A percentile compares a stretch with the other conserved stretches of the same genome.
Conservation (phyloP, 2,329 filamentous ascomycete genomes). For the Exutisphaerella laricina region DNA sequence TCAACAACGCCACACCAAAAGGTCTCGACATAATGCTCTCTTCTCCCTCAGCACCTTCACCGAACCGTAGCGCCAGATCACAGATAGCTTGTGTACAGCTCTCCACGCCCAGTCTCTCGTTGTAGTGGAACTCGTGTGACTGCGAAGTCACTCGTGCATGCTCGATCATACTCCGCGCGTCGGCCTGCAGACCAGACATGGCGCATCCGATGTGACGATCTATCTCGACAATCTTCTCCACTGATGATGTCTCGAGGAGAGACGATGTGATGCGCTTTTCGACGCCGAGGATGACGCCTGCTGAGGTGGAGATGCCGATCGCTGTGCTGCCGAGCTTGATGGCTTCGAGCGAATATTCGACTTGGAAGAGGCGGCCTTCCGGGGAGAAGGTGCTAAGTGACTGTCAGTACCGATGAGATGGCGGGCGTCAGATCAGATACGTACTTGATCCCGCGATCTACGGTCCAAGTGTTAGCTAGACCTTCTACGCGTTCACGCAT, state of each 20-base stretch:
- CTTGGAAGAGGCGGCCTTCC: constrained; percentile 98
- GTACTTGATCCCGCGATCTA: constrained; percentile 97
- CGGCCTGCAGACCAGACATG: constrained; percentile 96
- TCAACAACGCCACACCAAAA: constrained; percentile 92
- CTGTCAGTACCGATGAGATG: constrained; percentile 21
- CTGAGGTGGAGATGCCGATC: constrained; percentile 90
- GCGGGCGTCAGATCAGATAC: constrained; percentile 17
- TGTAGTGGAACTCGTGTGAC: constrained; percentile 97
- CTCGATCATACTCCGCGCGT: constrained; percentile 96
- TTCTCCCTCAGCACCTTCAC: constrained; percentile 67
- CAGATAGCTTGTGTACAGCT: constrained; percentile 99
- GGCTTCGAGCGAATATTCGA: constrained; percentile 99
- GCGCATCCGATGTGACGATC: constrained; percentile 98
- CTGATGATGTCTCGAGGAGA: constrained; percentile 92
- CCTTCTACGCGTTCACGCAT: constrained; percentile 17
- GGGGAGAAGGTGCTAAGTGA: constrained; percentile 87
- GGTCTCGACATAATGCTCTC: constrained; percentile 98
- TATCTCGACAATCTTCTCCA: constrained; percentile 99
- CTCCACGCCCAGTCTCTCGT: constrained; percentile 89
- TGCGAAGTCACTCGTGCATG: constrained; percentile 94
- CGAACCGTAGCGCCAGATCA: constrained; percentile 90
- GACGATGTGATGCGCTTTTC: constrained; percentile 99
- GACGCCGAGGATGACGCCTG: constrained; percentile 92
- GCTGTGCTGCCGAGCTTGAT: constrained; percentile 99
- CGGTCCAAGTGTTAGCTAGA: constrained; percentile 19